Conservation (phyloP, 495 filamentous ascomycete genomes). For the Polyplosphaeria fusca region DNA sequence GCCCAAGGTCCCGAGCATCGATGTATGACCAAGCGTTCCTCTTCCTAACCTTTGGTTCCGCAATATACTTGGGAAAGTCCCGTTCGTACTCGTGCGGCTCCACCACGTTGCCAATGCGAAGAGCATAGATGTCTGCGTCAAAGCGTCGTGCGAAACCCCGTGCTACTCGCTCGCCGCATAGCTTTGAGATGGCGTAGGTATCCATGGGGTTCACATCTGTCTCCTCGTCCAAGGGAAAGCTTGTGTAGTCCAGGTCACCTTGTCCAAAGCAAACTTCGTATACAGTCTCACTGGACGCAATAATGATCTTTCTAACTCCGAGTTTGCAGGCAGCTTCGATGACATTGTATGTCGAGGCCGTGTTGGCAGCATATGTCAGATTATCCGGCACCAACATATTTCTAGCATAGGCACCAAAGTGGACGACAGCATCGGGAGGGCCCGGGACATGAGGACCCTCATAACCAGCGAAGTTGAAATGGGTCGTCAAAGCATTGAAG, state of each 20-base stretch:
- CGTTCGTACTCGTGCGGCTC: constrained; percentile 57
- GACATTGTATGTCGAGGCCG: constrained; percentile 55
- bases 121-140: constrained; percentile 55
- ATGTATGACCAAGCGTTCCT: constrained; percentile 60
- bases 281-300: constrained; percentile 55
- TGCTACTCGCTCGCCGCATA: constrained; percentile 56
- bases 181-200: constrained; percentile 58
- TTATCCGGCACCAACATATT: constrained; percentile 62
- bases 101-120: constrained; percentile 58
- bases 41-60: constrained; percentile 49
- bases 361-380: constrained; percentile 56
- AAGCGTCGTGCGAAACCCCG: constrained; percentile 55
- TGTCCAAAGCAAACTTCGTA: constrained; percentile 60
- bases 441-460: constrained; percentile 40
- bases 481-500: constrained; percentile 55
- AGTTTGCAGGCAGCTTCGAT: constrained; percentile 60
- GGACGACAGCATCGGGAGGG: constrained; percentile 58
- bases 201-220: constrained; percentile 54
- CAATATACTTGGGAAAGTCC: constrained; percentile 50
- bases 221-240: constrained; percentile 58
- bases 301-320: constrained; percentile 59
- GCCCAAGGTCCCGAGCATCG: constrained; percentile 57
- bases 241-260: constrained; percentile 53
- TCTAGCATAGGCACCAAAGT: constrained; percentile 58
- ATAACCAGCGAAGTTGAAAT: constrained; percentile 54